Evolutionary conservation across 176 grass and related monocot genomes (phyloP), one percentile per base, ranked within the genome.

Genomic region (Guadua angustifolia): DNA sequence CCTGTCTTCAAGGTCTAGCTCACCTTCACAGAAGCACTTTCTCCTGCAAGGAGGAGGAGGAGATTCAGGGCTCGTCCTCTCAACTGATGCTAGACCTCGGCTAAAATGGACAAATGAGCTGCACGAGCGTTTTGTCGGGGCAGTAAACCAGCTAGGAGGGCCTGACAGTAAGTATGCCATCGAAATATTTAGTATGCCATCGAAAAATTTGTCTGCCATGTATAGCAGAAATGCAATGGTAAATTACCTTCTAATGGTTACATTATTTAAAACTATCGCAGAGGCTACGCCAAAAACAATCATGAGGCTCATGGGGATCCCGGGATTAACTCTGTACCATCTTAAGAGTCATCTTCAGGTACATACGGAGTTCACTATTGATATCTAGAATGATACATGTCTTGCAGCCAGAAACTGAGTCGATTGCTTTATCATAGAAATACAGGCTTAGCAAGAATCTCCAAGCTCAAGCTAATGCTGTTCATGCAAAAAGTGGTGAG

Each of bases 261-360:
- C 25, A 69, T 33, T 47, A 61, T 15, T 11, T 1, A 4, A 49
- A 73, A 89, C 49, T 70, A 44, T 50, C 86, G 71, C 89, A 98
- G 95, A 93, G 83, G 95, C 95, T 63, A 98, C 95, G 17, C 95
- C 95, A 0, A 98, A 98, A 84, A 84, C 95, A 50, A 89, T 98
- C 84, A 98, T 95, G 92, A 91, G 79, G 74, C 82, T 93, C 22
- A 95, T 98, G 95, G 95, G 95, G 35, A 93, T 98, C 87, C 87
- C 95, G 51, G 95, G 92, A 69, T 66, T 98, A 69, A 98, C 95
- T 67, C 69, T 98, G 18, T 98, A 98, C 77, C 95, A 98, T 87
- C 95, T 98, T 15, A 98, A 98, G 84, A 98, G 95, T 14, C 95
- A 98, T 83, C 92, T 98, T 86, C 95, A 98, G 92, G 95, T 94